These are phyloP conservation scores for Sicyos edulis DNA, from an alignment of 306 rosid genomes.

Conservation along the genomic window DNA sequence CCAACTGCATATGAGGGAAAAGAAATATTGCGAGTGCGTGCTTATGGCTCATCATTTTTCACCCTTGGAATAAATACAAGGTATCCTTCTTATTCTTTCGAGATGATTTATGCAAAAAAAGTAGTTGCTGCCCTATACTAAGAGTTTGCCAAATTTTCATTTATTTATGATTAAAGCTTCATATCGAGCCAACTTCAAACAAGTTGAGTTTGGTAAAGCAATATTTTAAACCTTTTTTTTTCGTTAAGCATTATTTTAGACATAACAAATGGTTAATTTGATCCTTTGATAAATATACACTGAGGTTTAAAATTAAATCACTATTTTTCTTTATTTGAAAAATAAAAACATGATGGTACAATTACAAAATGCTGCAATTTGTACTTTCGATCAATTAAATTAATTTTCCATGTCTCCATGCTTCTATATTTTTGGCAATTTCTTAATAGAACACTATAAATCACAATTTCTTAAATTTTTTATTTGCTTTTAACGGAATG, in stretches of 20 bases:
- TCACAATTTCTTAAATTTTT: background rate
- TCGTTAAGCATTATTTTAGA: background rate
- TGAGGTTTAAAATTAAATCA: background rate
- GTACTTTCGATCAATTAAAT: background rate
- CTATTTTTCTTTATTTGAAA: constrained; percentile 4
- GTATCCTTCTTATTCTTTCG: constrained; percentile 36
- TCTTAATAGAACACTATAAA: background rate
- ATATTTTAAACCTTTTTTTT: background rate
- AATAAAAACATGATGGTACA: background rate
- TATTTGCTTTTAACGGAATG: background rate
- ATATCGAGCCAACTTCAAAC: background rate
- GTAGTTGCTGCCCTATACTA: background rate
- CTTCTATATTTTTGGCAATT: constrained; percentile 4
- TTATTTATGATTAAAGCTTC: background rate
- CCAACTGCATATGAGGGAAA: constrained; percentile 59
- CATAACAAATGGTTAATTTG: background rate
- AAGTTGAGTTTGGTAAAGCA: background rate
- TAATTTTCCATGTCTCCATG: background rate
- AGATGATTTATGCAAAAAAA: background rate
- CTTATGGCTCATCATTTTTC: constrained; percentile 78
- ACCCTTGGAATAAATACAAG: constrained; percentile 85
- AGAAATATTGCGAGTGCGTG: constrained; percentile 79
- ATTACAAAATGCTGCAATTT: background rate
- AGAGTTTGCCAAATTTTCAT: background rate
- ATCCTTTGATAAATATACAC: background rate